Evolutionary conservation across 257 asterid genomes (phyloP).

Genomic region (Mitragyna speciosa): DNA sequence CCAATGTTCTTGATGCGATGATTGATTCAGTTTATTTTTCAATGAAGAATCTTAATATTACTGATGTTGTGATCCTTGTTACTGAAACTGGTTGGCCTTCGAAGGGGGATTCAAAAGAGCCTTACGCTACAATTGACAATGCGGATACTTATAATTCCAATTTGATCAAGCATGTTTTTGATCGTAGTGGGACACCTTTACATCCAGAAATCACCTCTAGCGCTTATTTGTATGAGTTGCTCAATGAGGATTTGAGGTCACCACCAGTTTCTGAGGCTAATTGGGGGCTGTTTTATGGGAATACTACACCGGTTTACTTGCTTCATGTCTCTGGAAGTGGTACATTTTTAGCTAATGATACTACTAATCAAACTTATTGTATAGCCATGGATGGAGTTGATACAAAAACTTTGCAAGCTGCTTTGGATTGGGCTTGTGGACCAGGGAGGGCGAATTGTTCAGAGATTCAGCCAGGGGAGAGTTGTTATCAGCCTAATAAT

Average conservation of each 20-base stretch:
- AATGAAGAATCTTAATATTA: conserved; percentile 79
- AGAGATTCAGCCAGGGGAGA: conserved; percentile 94
- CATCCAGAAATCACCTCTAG: conserved; percentile 87
- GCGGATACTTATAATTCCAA: conserved; percentile 87
- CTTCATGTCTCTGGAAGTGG: conserved; percentile 95
- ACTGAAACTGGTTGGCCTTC: conserved; percentile 99
- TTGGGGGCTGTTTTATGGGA: conserved; percentile 91
- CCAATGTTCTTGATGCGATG: conserved; percentile 93
- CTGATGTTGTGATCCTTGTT: conserved; percentile 73
- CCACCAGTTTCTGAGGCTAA: conserved; percentile 84
- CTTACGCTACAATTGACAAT: conserved; percentile 79
- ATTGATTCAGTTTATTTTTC: conserved; percentile 89
- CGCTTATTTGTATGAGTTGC: conserved; percentile 81
- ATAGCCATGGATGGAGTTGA: conserved; percentile 70
- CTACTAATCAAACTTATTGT: conserved; percentile 87
- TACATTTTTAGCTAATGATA: conserved; percentile 82
- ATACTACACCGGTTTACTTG: conserved; percentile 85
- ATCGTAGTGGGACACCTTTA: conserved; percentile 77
- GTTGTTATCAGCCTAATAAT: conserved; percentile 86
- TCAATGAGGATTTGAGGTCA: conserved; percentile 91
- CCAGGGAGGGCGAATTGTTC: conserved; percentile 96
- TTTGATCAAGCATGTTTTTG: conserved; percentile 75
- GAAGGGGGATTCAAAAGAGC: conserved; percentile 86
- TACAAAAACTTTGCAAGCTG: conserved; percentile 72
- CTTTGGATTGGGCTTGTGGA: conserved; percentile 99